Evolutionary conservation across 2,329 filamentous ascomycete genomes (phyloP), one percentile per base, ranked within the genome.

Genomic region (Bipolaris cookei): DNA sequence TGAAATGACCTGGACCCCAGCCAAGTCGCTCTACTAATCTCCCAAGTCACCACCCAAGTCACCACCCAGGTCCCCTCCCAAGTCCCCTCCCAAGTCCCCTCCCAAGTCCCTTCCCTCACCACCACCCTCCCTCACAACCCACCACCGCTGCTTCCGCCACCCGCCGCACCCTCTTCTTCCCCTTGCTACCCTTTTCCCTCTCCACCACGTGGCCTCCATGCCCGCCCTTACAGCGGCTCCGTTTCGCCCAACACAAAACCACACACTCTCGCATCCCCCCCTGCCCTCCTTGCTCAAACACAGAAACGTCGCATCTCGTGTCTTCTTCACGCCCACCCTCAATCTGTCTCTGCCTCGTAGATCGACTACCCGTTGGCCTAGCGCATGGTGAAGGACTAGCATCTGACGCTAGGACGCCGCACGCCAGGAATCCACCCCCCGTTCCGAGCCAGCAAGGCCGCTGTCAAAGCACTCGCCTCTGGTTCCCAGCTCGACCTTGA

Each of bases 291-390:
- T 16, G 8, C 42, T 44, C 42, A 30, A 28, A 44, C 42, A 44
- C 42, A 44, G 7, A 30, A 30, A 44, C 42, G 42, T 44, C 42
- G 41, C 23, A 44, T 25, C 41, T 44, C 28, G n/a, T 23, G 14
- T 30, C 41, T n/a, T 30, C 23, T 10, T 30, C 42, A 18, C 25
- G n/a, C 30, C 42, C 8, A 11, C 25, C 5, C 38, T 51, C 46
- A 39, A 11, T 28, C 25, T 42, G 10, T 25, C 25, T 44, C 42
- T 28, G 10, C 42, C 25, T 44, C 42, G 10, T 30, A 44, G 42
- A 44, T 44, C 23, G 42, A 30, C 42, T 38, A 51, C 51, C 59
- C 59, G 59, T 59, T 61, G 49, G 48, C 52, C 56, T 59, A 51
- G 53, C 38, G 48, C 18, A 52, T 59, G 34, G 48, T 53, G 48